Percentiles rank a stretch among this genome's conserved stretches.
Evolutionary conservation across 495 filamentous ascomycete species (phyloP).

Genomic region (Penicillium lagena): DNA sequence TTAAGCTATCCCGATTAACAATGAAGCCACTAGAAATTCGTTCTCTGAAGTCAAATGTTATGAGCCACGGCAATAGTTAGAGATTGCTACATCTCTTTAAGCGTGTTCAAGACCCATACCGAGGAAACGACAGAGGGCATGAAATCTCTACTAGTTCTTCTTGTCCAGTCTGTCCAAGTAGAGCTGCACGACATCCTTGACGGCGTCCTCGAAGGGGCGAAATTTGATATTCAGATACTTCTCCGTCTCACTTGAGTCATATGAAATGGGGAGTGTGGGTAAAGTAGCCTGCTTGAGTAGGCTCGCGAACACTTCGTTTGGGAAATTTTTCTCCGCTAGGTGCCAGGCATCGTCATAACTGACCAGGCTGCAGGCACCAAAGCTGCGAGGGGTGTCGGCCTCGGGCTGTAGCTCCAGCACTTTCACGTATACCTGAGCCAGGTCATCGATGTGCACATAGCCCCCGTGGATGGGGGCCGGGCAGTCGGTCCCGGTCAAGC

Average conservation of each 20-base stretch:
- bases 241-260: constrained; percentile 37
- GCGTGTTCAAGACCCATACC: too few relatives aligned
- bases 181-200: constrained; percentile 31
- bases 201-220: constrained; percentile 35
- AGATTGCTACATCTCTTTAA: too few relatives aligned
- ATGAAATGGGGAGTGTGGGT: constrained; percentile 21
- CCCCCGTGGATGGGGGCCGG: constrained; percentile 5
- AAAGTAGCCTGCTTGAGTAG: constrained; percentile 14
- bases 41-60: too few relatives aligned
- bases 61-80: too few relatives aligned
- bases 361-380: neutral
- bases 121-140: neutral
- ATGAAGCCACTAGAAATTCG: too few relatives aligned
- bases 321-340: neutral
- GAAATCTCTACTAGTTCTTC: neutral
- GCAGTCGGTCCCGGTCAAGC: neutral
- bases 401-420: constrained; percentile 1
- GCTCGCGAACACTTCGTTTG: constrained; percentile 1
- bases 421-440: constrained; percentile 3
- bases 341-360: neutral
- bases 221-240: constrained; percentile 37
- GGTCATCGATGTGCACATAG: constrained; percentile 8
- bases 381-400: neutral
- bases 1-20: neutral
- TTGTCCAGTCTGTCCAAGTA: constrained; percentile 3